Evolutionary conservation across 768 basidiomycete genomes (phyloP).

Genomic region (Collybia sp.): DNA sequence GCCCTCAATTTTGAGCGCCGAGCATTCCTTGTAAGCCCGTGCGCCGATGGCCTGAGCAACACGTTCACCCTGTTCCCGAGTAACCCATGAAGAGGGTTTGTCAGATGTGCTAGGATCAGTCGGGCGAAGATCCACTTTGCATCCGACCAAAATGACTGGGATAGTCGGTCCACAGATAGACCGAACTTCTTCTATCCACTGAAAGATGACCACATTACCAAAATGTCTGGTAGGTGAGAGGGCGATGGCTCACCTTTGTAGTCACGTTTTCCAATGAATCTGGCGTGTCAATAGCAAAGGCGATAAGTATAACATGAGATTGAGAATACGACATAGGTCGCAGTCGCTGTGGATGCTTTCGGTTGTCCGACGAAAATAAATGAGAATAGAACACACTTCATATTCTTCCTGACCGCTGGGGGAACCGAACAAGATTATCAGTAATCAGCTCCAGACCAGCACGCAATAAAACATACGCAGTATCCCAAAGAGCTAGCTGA

Average conservation of each 20-base stretch:
- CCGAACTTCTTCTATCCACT: conserved; percentile 99
- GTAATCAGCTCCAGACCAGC: conserved; percentile 3
- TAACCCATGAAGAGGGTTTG: conserved; percentile 51
- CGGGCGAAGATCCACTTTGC: conserved; percentile 90
- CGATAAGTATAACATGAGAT: conserved; percentile 98
- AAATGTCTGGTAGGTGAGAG: conserved; percentile 9
- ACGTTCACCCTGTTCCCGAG: conserved; percentile 76
- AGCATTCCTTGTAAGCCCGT: conserved; percentile 92
- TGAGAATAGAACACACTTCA: conserved; percentile 50
- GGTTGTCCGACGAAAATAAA: too few species aligned
- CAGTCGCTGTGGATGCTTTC: conserved; percentile 54
- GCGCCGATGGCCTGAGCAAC: conserved; percentile 86
- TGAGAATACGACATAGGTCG: conserved; percentile 97
- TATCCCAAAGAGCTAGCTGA: conserved; percentile 97
- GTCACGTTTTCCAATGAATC: conserved; percentile 96
- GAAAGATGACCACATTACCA: conserved; percentile 8
- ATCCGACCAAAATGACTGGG: conserved; percentile 94
- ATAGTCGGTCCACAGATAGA: conserved; percentile 91
- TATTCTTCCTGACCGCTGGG: conserved; percentile 96
- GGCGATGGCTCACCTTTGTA: conserved; percentile 59
- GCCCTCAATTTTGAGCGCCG: conserved; percentile 83
- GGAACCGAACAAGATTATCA: conserved; percentile 11
- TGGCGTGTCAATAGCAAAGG: conserved; percentile 92
- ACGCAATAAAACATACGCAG: conserved; percentile 66
- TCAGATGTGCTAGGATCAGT: conserved; percentile 38